phyloP scores from a whole-genome alignment of 768 basidiomycete genomes.

The Podaxis sp. region DNA sequence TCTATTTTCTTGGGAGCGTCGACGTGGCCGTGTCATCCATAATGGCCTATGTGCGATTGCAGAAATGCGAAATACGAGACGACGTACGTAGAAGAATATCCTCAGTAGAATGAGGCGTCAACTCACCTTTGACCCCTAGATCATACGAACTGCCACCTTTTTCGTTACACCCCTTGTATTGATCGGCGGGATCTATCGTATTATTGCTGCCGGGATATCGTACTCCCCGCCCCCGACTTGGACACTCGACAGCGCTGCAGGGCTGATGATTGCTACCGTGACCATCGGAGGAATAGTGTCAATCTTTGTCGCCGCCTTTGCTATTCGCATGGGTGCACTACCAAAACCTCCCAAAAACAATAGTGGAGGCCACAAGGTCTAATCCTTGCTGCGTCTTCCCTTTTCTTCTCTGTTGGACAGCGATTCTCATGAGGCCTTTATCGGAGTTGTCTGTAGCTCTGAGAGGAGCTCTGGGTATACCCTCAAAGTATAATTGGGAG shows the following conservation, averaged over 20 bases:
- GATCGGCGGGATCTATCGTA: neutral
- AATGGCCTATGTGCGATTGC: neutral
- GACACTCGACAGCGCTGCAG: neutral
- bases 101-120: neutral
- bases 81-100: neutral
- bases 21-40: neutral
- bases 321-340: conserved; percentile 4
- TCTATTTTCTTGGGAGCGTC: neutral
- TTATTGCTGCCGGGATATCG: neutral
- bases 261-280: neutral
- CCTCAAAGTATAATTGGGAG: no score
- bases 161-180: conserved; percentile 1
- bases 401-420: no score
- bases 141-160: neutral
- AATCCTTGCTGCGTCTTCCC: no score
- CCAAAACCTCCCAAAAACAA: neutral
- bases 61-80: neutral
- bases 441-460: no score
- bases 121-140: neutral
- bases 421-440: no score
- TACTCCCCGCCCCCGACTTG: neutral
- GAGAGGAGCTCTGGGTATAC: no score
- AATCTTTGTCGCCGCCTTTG: neutral
- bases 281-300: neutral
- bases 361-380: no score